These are phyloP conservation scores for Rhodomyrtus tomentosa DNA, from an alignment of 345 rosid species.

Conservation along the genomic window DNA sequence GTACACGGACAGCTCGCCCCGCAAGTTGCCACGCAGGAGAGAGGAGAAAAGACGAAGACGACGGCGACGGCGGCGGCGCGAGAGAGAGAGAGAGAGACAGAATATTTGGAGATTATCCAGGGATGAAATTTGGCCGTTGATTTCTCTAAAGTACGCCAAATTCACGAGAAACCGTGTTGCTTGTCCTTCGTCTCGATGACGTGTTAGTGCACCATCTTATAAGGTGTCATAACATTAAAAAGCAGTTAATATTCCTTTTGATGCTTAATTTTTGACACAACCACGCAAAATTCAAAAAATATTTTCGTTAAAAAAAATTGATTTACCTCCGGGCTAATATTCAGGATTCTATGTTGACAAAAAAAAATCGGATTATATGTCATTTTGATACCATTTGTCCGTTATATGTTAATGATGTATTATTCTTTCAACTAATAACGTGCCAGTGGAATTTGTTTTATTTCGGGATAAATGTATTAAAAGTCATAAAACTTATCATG, in stretches of 20 bases:
- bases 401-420: neutral
- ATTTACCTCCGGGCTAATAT: neutral
- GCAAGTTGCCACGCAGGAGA: neutral
- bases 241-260: neutral
- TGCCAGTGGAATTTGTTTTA: neutral
- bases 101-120: neutral
- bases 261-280: neutral
- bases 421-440: neutral
- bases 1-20: neutral
- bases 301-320: neutral
- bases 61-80: neutral
- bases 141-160: neutral
- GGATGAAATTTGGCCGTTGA: neutral
- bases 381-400: neutral
- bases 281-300: rapidly evolving
- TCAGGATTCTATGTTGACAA: too few species aligned
- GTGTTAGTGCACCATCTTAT: neutral
- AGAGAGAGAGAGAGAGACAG: neutral
- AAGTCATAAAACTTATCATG: too few species aligned
- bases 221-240: neutral
- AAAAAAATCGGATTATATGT: neutral
- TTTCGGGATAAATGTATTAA: too few species aligned
- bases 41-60: neutral
- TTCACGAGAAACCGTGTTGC: neutral
- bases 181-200: neutral